A percentile compares a stretch with the other conserved stretches of the same genome.
Evolutionary conservation across 495 filamentous ascomycete genomes (phyloP).

Genomic region (Cercophora samala): DNA sequence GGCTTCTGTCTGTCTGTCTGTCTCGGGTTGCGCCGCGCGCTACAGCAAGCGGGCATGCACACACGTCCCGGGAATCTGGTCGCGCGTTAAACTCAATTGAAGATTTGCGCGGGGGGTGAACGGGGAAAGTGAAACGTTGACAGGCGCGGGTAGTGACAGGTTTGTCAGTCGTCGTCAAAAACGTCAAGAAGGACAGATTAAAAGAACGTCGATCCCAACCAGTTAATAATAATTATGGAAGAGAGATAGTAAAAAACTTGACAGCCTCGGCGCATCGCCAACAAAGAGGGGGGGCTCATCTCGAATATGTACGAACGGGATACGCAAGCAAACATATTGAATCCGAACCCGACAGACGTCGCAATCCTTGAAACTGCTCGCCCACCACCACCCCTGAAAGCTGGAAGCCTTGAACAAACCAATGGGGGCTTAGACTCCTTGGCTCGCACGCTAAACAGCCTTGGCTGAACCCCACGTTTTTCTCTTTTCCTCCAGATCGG

Average conservation of each 20-base stretch:
- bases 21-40: neutral
- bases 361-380: too few relatives aligned
- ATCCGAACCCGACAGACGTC: neutral
- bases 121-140: neutral
- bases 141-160: too few relatives aligned
- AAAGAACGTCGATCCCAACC: neutral
- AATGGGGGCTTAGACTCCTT: neutral
- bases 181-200: neutral
- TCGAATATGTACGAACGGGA: neutral
- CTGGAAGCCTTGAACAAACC: neutral
- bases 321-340: neutral
- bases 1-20: neutral
- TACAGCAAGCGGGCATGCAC: constrained; percentile 4
- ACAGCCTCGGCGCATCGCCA: neutral
- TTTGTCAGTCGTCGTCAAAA: neutral
- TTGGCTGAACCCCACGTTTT: neutral
- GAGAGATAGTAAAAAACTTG: too few relatives aligned
- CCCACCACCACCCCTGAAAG: neutral
- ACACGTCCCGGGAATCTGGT: neutral
- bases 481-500: neutral
- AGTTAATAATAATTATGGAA: too few relatives aligned
- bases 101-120: neutral
- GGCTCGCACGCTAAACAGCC: neutral
- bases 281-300: neutral
- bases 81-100: neutral